A percentile compares a stretch with the other conserved stretches of the same genome.
These are phyloP conservation scores for Candida xiaguanensis DNA, from an alignment of 805 yeast genomes.

Conservation along the genomic window DNA sequence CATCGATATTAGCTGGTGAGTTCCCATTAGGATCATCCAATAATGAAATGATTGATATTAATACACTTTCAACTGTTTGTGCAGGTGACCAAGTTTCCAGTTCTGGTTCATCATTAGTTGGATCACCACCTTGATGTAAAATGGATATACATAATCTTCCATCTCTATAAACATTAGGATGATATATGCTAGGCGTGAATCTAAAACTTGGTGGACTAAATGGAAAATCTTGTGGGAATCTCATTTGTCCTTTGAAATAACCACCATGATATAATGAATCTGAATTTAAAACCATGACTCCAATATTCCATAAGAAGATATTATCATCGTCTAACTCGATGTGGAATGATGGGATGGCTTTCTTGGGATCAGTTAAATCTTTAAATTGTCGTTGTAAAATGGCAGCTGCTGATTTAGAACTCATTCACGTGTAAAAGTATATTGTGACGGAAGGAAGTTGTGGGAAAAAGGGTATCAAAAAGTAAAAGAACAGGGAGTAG, in stretches of 20 bases:
- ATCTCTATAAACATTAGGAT: conserved; percentile 92
- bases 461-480: not conserved
- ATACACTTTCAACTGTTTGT: conserved; percentile 87
- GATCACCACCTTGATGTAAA: conserved; percentile 87
- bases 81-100: conserved; percentile 94
- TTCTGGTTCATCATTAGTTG: conserved; percentile 86
- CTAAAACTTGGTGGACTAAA: conserved; percentile 89
- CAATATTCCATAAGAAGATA: conserved; percentile 73
- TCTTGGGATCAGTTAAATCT: conserved; percentile 90
- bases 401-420: conserved; percentile 67
- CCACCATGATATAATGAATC: conserved; percentile 94
- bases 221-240: conserved; percentile 89
- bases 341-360: conserved; percentile 59
- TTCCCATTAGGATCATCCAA: conserved; percentile 90
- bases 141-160: conserved; percentile 92
- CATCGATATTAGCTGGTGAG: conserved; percentile 96
- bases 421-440: conserved; percentile 24
- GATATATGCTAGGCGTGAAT: conserved; percentile 90
- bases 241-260: conserved; percentile 90
- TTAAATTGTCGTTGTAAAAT: conserved; percentile 88
- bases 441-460: not conserved
- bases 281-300: conserved; percentile 85
- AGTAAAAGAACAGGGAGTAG: not conserved
- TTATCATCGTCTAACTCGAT: conserved; percentile 59
- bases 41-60: conserved; percentile 84